These are phyloP conservation scores for Dioszegia aurantiaca DNA, from an alignment of 768 basidiomycete genomes.

Conservation along the genomic window DNA sequence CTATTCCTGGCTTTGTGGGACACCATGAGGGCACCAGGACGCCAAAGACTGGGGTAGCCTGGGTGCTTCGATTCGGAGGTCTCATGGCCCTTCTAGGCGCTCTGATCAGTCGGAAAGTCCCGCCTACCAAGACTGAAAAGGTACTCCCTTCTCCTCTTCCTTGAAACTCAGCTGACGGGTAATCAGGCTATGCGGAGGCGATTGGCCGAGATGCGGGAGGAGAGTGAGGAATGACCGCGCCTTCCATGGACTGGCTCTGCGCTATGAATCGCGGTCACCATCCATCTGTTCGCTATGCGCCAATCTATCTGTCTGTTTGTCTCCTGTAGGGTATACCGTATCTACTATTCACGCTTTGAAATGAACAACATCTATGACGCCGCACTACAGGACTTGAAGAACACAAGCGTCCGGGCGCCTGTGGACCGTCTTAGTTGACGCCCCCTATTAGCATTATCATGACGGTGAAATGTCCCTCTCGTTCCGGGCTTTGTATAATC, in stretches of 20 bases:
- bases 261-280: too few species aligned
- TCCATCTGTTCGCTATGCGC: not conserved
- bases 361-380: too few species aligned
- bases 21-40: constrained; percentile 55
- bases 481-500: too few species aligned
- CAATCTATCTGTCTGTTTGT: too few species aligned
- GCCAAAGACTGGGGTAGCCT: constrained; percentile 82
- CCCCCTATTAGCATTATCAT: too few species aligned
- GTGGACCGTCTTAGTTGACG: too few species aligned
- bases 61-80: constrained; percentile 91
- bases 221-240: constrained; percentile 67
- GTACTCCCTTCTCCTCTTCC: too few species aligned
- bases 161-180: constrained; percentile 8
- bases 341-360: too few species aligned
- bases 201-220: constrained; percentile 69
- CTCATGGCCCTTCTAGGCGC: constrained; percentile 79
- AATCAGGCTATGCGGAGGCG: constrained; percentile 70
- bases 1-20: constrained; percentile 56
- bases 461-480: too few species aligned
- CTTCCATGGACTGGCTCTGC: not conserved
- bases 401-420: too few species aligned
- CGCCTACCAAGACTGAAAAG: constrained; percentile 86
- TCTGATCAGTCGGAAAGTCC: constrained; percentile 71
- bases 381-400: too few species aligned
- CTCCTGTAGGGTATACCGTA: too few species aligned